Base-by-base conservation (phyloP, 352 stramenopile species). In the Globisporangium polare region DNA sequence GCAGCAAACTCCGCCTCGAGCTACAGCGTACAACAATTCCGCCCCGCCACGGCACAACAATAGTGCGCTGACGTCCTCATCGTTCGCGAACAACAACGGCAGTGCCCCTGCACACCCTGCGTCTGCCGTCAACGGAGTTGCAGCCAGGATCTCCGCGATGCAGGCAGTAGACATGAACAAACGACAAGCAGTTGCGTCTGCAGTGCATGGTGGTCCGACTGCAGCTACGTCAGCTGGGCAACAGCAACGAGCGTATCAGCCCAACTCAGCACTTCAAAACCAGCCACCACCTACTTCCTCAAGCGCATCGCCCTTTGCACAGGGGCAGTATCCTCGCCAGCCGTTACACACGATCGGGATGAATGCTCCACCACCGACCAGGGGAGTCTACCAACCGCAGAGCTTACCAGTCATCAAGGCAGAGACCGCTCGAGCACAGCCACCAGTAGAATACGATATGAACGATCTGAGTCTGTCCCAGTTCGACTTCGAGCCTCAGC, bases 391-490 rank as follows among this genome's bases (percentile, higher is more conserved):
- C 37, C 59, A 61, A 20, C 18, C 53, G 8, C 62, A 63, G 6
- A 60, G 20, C 9, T 37, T 49, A 13, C 55, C 62, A 6, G 67
- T 70, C 22, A 65, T 75, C 42, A 78, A 70, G 51, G 53, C 56
- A 2, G 69, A 77, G 46, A 29, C 9, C 1, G 17, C 60, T 26
- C 46, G 55, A 46, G 15, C n/a, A 18, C 24, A 39, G 27, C 2
- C 35, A 35, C 29, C 42, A 31, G 31, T 49, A 42, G 80, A 74
- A 59, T 92, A 74, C 60, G 78, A 90, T 41, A 85, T 95, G 57
- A 84, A 92, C 55, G 86, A 92, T 41, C 71, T 95, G 10, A 91
- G 86, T 63, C 66, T 90, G 22, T 95, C 86, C 6, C 86, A 95
- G 50, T 95, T 95, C 60, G 86, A 95, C 54, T 95, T 80, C 55